Base-by-base conservation (phyloP, 2,329 filamentous ascomycete species). In the Arthrobotrys megalospora region DNA sequence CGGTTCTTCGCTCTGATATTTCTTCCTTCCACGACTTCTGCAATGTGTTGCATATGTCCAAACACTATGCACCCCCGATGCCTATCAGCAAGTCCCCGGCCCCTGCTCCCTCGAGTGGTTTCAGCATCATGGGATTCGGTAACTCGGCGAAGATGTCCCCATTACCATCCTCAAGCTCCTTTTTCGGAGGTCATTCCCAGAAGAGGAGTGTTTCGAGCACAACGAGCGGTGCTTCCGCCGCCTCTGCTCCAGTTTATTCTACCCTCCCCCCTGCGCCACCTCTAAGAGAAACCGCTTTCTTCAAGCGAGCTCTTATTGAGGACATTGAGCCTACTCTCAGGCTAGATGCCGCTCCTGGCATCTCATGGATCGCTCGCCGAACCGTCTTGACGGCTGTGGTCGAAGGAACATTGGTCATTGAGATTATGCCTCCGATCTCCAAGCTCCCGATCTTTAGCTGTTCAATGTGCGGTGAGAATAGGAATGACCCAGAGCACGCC, bases 261-360 rank as follows among this genome's bases (percentile, higher is more conserved):
- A 11, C 83, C 82, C 16, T 83, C 83, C 50, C 83, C 83, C 19
- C 82, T 89, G 38, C 90, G 89, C 2, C 90, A 91, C 69, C 75
- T 3, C 86, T 99, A 47, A 97, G 96, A 83, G 96, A 98, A 71
- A 93, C 92, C 32, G 93, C 92, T 80, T 99, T 98, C 83, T 99
- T 95, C 86, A 98, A 98, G 86, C 91, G 96, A 55, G 91, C 91
- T 5, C 85, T 98, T 28, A 88, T 90, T 19, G 96, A 99, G 84
- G 96, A 99, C 82, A 93, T 99, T 71, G 96, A 99, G 83, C 96
- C 96, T 0, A 97, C 96, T 0, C 86, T 99, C 8, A 91, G 96
- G 48, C 88, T 99, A 2, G 96, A 99, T 83, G 88, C 90, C 1
- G 94, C 96, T 0, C 96, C 96, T 0, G 93, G 94, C 0, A 89